Conservation (phyloP, 768 basidiomycete species). For the Termitomyces sp. region DNA sequence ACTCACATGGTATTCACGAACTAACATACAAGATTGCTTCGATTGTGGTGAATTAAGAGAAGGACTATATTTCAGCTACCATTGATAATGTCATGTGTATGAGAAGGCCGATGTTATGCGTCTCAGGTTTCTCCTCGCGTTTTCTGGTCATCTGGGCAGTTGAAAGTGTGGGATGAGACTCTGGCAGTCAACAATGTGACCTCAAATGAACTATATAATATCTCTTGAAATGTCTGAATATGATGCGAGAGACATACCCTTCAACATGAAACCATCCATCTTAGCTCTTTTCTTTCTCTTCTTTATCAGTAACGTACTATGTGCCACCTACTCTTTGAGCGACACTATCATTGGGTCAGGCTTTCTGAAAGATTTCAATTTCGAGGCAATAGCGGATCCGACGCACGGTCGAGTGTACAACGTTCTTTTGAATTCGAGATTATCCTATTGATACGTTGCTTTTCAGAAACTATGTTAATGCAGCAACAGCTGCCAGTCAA, state of each 20-base stretch:
- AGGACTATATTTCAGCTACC: background rate
- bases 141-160: constrained; percentile 5
- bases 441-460: background rate
- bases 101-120: background rate
- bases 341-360: constrained; percentile 38
- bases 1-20: background rate
- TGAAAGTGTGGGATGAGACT: background rate
- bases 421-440: background rate
- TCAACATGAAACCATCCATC: background rate
- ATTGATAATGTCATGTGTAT: background rate
- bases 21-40: background rate
- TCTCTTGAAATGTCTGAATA: background rate
- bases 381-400: constrained; percentile 48
- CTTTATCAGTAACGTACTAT: constrained; percentile 8
- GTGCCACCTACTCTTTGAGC: constrained; percentile 33
- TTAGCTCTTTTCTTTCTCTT: constrained; percentile 3
- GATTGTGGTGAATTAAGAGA: background rate
- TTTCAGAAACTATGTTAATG: constrained; percentile 35
- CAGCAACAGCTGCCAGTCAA: constrained; percentile 32
- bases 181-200: background rate
- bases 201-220: background rate
- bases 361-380: constrained; percentile 46
- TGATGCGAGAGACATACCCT: background rate
- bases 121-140: background rate
- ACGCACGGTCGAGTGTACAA: constrained; percentile 60